phyloP scores from a whole-genome alignment of 176 grass and related monocot genomes.

The Oryza glaberrima region DNA sequence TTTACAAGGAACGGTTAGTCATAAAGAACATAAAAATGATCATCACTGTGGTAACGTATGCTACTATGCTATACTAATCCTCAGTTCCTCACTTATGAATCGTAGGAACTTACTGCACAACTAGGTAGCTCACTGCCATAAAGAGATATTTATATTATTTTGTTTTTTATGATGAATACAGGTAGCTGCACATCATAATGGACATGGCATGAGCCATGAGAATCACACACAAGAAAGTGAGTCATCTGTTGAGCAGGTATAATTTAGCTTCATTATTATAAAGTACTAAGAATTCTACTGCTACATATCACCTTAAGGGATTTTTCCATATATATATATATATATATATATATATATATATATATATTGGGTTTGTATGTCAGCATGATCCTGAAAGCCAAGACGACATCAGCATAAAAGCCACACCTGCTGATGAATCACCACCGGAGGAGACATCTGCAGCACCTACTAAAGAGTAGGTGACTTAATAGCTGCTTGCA shows the following conservation, averaged over 20 bases:
- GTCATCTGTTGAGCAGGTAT: conserved; percentile 51
- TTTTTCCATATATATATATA: background rate
- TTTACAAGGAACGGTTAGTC: conserved; percentile 1
- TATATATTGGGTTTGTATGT: conserved; percentile 29
- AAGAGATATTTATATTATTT: background rate
- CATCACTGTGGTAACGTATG: background rate
- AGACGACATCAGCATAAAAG: conserved; percentile 17
- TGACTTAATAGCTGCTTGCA: conserved; percentile 29
- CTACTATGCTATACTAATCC: background rate
- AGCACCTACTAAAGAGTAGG: conserved; percentile 42
- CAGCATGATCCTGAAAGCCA: conserved; percentile 47
- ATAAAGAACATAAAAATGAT: conserved; percentile 7
- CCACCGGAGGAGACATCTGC: conserved; percentile 29
- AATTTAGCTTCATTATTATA: conserved; percentile 14
- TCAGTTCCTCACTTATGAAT: background rate
- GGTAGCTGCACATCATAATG: conserved; percentile 55
- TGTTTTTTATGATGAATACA: conserved; percentile 39
- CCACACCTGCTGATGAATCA: conserved; percentile 34
- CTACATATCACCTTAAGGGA: conserved; percentile 4
- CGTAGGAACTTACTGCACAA: background rate
- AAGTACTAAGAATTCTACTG: conserved; percentile 28
- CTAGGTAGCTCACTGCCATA: conserved; percentile 18
- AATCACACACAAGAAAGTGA: conserved; percentile 38
- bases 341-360: conserved; percentile 13
- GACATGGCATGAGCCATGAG: conserved; percentile 40